A percentile compares a stretch with the other conserved stretches of the same genome.
Evolutionary conservation across 345 rosid species (phyloP).

Genomic region (Orychophragmus violaceus): DNA sequence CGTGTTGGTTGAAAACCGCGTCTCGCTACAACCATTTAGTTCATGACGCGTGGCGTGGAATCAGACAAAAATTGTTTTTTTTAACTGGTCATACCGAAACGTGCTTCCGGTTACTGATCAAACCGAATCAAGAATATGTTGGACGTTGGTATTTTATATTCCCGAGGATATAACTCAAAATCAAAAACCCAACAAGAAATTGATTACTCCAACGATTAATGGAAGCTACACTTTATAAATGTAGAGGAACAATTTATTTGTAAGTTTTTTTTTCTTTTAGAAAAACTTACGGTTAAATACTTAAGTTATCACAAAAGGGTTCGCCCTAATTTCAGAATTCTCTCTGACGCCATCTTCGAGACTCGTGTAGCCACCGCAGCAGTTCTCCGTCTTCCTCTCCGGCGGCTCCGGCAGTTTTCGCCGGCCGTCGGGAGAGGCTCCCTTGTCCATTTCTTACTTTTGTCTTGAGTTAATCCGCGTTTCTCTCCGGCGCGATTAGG

Average conservation of each 20-base stretch:
- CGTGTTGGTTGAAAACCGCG: slow-evolving; percentile 20
- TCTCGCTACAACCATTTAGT: slow-evolving; percentile 14
- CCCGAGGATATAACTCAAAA: not conserved
- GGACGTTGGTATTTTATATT: not conserved
- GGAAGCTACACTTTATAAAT: not conserved
- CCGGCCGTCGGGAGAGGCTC: too few relatives aligned
- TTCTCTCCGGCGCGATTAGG: too few relatives aligned
- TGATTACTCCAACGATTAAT: not conserved
- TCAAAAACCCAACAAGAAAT: not conserved
- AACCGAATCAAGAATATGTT: not conserved
- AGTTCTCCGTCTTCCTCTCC: too few relatives aligned
- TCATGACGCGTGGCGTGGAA: not conserved
- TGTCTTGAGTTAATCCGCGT: too few relatives aligned
- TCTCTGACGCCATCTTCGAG: too few relatives aligned
- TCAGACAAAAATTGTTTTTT: not conserved
- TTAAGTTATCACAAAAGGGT: too few relatives aligned
- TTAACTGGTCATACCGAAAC: not conserved
- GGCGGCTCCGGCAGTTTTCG: too few relatives aligned
- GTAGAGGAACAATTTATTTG: too few relatives aligned
- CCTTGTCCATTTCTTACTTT: too few relatives aligned
- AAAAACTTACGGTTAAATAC: not conserved
- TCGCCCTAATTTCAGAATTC: too few relatives aligned
- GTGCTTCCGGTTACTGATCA: not conserved
- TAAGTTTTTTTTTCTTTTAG: too few relatives aligned
- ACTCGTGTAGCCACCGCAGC: too few relatives aligned